These are phyloP conservation scores for Suhomyces canberraensis DNA, from an alignment of 805 yeast genomes.

Conservation along the genomic window DNA sequence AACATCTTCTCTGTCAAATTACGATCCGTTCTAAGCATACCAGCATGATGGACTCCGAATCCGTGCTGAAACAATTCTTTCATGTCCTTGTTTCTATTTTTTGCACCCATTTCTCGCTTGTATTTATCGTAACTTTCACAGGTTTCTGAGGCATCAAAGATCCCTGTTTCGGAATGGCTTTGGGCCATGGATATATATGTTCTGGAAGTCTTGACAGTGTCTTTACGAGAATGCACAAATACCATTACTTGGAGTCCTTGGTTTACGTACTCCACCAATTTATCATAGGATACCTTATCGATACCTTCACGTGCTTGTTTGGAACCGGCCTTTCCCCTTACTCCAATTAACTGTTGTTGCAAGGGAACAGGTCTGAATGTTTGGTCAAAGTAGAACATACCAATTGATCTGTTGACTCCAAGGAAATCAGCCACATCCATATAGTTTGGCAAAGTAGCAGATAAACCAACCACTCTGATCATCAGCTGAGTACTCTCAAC, in stretches of 20 bases:
- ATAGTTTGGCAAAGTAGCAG: constrained; percentile 91
- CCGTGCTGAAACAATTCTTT: constrained; percentile 78
- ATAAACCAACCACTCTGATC: constrained; percentile 90
- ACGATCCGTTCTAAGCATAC: constrained; percentile 88
- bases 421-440: constrained; percentile 93
- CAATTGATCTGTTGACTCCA: constrained; percentile 84
- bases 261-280: constrained; percentile 60
- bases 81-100: constrained; percentile 73
- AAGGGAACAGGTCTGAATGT: constrained; percentile 92
- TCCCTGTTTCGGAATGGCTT: constrained; percentile 50
- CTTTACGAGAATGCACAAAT: constrained; percentile 93
- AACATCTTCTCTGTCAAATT: constrained; percentile 88
- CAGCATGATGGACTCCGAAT: constrained; percentile 96
- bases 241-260: constrained; percentile 91
- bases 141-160: constrained; percentile 56
- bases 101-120: constrained; percentile 60
- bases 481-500: constrained; percentile 92
- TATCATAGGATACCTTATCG: constrained; percentile 74
- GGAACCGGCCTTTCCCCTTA: constrained; percentile 79
- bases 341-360: constrained; percentile 84
- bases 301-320: constrained; percentile 67
- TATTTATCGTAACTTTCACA: constrained; percentile 37
- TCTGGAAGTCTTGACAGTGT: constrained; percentile 80
- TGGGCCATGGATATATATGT: constrained; percentile 67
- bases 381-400: constrained; percentile 92